Conservation (phyloP, 331 rosid species). For the Stylosanthes scabra region DNA sequence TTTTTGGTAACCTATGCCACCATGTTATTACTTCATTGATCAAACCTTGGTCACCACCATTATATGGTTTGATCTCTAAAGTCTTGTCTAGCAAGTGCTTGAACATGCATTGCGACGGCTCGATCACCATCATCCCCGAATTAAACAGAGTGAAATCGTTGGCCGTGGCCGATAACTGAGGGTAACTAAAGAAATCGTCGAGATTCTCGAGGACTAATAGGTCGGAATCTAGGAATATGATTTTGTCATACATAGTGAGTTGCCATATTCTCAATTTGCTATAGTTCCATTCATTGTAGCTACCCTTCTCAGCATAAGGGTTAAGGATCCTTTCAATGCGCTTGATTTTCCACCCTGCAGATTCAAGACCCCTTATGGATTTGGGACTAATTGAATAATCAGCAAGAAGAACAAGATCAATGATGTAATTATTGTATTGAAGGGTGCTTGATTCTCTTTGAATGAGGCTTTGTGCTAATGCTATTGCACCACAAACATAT, state of each 20-base stretch:
- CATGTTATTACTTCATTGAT: constrained; percentile 70
- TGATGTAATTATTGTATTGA: constrained; percentile 43
- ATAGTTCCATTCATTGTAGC: constrained; percentile 83
- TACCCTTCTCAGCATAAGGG: constrained; percentile 52
- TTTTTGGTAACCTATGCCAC: constrained; percentile 74
- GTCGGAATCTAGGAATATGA: constrained; percentile 74
- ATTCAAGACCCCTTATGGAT: constrained; percentile 49
- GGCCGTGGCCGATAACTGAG: constrained; percentile 59
- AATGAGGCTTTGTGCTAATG: constrained; percentile 72
- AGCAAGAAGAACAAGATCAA: constrained; percentile 68
- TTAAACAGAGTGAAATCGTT: constrained; percentile 56
- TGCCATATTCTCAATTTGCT: constrained; percentile 79
- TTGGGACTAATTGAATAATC: constrained; percentile 54
- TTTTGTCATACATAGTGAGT: constrained; percentile 50
- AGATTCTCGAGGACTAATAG: constrained; percentile 55
- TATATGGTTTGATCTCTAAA: constrained; percentile 55
- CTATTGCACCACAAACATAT: constrained; percentile 78
- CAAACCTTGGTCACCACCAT: constrained; percentile 81
- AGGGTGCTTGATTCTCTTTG: constrained; percentile 44
- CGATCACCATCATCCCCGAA: constrained; percentile 73
- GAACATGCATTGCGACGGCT: constrained; percentile 69
- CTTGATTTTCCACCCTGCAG: constrained; percentile 67
- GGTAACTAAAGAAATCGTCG: constrained; percentile 50
- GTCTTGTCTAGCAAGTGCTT: constrained; percentile 48
- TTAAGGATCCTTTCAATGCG: constrained; percentile 59